Base-by-base conservation (phyloP, 306 rosid species). In the Trifolium repens region DNA sequence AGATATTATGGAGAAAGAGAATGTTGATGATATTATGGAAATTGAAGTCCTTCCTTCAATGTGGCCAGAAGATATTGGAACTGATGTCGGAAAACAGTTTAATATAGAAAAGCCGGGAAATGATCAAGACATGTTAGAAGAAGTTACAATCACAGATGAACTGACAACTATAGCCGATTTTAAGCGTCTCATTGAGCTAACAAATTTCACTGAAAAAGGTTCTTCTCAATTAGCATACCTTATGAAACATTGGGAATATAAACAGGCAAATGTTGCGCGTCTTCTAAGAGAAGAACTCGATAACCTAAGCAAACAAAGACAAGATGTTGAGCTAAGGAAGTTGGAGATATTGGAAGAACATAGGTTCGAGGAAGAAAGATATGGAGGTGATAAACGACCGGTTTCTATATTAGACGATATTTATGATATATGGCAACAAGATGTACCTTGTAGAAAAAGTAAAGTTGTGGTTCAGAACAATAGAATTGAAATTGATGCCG, bases 41-140 rank as follows among this genome's bases (percentile, higher is more conserved):
- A 78, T 89, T 42, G 98, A 93, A 79, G 83, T 64, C 81, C 93
- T 94, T n/a, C 73, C 93, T 80, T 94, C 99, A 15, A 92, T 94
- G 99, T 94, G 99, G 99, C 99, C 98, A 8, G 99, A 94, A 75
- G 99, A 94, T 75, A 82, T 92, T 44, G 90, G 86, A 58, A 74
- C 79, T 10, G 92, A 92, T 55, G 89, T 69, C 44, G 93, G 94
- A 7, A 94, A 89, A 67, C 96, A 91, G 78, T 94, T 94, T 78
- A 94, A 94, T n/a, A 90, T 94, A 15, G 99, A 94, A 66, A 81
- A 85, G 75, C 96, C 99, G 12, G 91, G 96, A 77, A 84, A 37
- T 69, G 98, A 90, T 77, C 88, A 90, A 83, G 99, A 89, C 62
- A 89, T 94, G 99, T 76, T 94, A 79, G 90, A 90, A 78, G 93